phyloP scores from a whole-genome alignment of 2,329 filamentous ascomycete species.

The Alternaria sp. region DNA sequence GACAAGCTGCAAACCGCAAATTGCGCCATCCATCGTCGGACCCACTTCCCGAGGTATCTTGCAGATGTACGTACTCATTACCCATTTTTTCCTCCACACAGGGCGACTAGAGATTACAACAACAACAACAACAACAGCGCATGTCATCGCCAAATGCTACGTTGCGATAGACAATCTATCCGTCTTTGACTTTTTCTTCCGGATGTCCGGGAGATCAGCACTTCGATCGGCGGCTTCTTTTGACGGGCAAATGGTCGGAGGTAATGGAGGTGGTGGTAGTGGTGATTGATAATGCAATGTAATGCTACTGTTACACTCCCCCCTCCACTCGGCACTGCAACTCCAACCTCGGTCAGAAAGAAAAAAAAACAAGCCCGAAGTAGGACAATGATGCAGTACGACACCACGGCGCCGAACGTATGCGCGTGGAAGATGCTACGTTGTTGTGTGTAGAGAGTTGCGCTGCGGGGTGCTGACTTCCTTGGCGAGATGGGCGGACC shows the following conservation, averaged over 20 bases:
- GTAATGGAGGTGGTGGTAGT: not conserved
- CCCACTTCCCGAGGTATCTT: constrained; percentile 3
- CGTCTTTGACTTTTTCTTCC: not conserved
- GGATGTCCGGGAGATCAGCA: not conserved
- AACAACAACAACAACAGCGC: not conserved
- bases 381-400: not conserved
- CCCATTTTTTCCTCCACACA: not conserved
- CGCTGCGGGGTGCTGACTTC: not conserved
- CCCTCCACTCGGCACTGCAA: not conserved
- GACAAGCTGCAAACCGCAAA: constrained; percentile 3
- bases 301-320: constrained; percentile 8
- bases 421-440: not conserved
- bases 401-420: not conserved
- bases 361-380: not conserved
- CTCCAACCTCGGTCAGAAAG: not conserved
- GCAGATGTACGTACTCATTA: not conserved
- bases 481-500: not conserved
- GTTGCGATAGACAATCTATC: not conserved
- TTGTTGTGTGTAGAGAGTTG: not conserved
- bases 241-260: not conserved
- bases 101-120: not conserved
- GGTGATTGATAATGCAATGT: constrained; percentile 6
- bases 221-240: not conserved
- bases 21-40: not conserved
- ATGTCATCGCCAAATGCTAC: not conserved